Evolutionary conservation across 768 basidiomycete species (phyloP).

Genomic region (Roridomyces roridus): DNA sequence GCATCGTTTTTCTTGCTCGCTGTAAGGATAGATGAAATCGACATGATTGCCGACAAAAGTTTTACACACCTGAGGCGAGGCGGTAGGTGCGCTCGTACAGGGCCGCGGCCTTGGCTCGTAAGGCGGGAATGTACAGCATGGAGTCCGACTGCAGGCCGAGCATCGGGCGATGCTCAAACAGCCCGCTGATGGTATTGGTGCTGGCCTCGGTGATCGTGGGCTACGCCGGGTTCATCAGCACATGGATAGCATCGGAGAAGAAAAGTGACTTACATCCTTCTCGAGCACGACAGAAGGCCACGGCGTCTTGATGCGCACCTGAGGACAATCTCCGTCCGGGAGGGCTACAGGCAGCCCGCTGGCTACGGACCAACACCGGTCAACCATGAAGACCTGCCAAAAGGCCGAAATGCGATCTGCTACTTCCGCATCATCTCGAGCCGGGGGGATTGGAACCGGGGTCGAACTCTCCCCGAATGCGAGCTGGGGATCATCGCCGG

Average conservation of each 20-base stretch:
- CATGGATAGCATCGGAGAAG: not conserved
- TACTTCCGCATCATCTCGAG: constrained; percentile 47
- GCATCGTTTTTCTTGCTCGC: constrained; percentile 34
- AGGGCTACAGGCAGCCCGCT: constrained; percentile 60
- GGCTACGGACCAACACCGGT: constrained; percentile 63
- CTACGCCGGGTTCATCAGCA: not conserved
- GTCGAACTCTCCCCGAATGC: constrained; percentile 21
- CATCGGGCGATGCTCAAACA: constrained; percentile 22
- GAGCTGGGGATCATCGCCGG: constrained; percentile 27
- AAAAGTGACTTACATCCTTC: constrained; percentile 21
- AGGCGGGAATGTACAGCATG: constrained; percentile 40
- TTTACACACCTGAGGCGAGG: constrained; percentile 43
- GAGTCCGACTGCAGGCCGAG: constrained; percentile 28
- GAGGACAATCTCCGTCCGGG: constrained; percentile 54
- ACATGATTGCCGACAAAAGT: constrained; percentile 5
- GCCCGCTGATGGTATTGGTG: constrained; percentile 16
- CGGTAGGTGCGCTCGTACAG: constrained; percentile 62
- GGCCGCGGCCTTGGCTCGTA: constrained; percentile 57
- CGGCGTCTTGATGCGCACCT: constrained; percentile 57
- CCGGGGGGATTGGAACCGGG: constrained; percentile 37
- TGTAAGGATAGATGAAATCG: constrained; percentile 18
- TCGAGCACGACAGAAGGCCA: constrained; percentile 46
- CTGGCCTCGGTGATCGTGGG: constrained; percentile 3
- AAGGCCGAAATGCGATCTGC: constrained; percentile 58
- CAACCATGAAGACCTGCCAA: constrained; percentile 70